A percentile compares a stretch with the other conserved stretches of the same genome.
Evolutionary conservation across 2,329 filamentous ascomycete genomes (phyloP).

Genomic region (Huntiella bhutanensis): DNA sequence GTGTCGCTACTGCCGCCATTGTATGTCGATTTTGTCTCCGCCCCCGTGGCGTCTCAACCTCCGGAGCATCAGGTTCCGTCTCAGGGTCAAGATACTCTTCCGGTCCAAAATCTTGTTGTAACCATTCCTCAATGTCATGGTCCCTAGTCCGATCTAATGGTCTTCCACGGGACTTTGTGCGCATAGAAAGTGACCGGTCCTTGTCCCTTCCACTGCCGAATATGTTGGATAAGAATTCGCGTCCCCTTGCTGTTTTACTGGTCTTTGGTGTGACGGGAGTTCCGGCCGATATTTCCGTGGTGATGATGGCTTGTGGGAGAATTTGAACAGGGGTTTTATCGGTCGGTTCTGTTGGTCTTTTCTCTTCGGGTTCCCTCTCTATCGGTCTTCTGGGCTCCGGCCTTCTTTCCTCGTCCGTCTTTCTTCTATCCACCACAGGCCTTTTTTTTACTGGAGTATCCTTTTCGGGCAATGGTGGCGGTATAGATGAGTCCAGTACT

Average conservation of each 20-base stretch:
- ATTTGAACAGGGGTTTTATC: not conserved
- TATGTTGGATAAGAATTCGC: slow-evolving; percentile 7
- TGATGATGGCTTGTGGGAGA: slow-evolving; percentile 1
- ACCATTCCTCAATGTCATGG: not conserved
- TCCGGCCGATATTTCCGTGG: not conserved
- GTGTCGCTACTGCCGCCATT: not conserved
- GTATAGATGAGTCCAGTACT: not conserved
- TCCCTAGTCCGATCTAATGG: not conserved
- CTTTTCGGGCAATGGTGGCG: not conserved
- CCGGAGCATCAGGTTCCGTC: not conserved
- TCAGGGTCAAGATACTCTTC: slow-evolving; percentile 1
- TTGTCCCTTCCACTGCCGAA: slow-evolving; percentile 6
- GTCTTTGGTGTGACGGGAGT: not conserved
- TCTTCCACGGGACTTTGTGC: slow-evolving; percentile 1
- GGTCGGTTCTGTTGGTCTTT: not conserved
- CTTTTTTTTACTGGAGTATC: too few species aligned
- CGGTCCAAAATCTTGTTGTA: not conserved
- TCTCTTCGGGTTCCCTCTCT: too few species aligned
- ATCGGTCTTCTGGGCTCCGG: too few species aligned
- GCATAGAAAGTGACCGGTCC: not conserved
- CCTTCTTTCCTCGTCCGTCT: too few species aligned
- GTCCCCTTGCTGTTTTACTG: not conserved
- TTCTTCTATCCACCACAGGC: too few species aligned
- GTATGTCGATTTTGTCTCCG: not conserved
- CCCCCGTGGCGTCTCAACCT: not conserved